Evolutionary conservation across 2,329 filamentous ascomycete species (phyloP).

Genomic region (Alternaria brassicicola): DNA sequence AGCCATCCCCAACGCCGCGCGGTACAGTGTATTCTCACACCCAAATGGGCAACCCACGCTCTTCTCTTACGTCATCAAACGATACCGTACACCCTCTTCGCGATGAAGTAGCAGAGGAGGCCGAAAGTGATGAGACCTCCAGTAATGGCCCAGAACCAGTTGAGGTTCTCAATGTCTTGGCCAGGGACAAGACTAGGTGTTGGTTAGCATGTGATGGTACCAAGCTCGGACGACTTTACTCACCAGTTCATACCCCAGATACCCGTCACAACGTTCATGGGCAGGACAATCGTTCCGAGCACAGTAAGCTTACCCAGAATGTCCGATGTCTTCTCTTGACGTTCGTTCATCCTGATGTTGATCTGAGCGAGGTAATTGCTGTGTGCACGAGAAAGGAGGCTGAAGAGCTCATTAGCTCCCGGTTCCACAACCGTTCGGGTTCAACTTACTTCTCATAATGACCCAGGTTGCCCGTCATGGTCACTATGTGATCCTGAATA

Average conservation of each 20-base stretch:
- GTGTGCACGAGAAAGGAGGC: slow-evolving; percentile 87
- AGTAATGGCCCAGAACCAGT: slow-evolving; percentile 65
- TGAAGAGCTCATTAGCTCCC: slow-evolving; percentile 47
- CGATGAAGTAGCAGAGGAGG: slow-evolving; percentile 76
- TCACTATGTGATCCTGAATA: slow-evolving; percentile 98
- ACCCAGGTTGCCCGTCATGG: slow-evolving; percentile 94
- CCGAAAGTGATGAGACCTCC: slow-evolving; percentile 80
- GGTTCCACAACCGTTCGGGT: not conserved
- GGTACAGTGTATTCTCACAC: slow-evolving; percentile 1
- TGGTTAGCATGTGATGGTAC: slow-evolving; percentile 6
- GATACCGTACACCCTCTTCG: slow-evolving; percentile 67
- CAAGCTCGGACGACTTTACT: slow-evolving; percentile 4
- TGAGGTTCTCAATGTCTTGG: slow-evolving; percentile 75
- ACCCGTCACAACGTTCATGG: slow-evolving; percentile 99
- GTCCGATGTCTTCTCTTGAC: slow-evolving; percentile 93
- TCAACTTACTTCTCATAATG: slow-evolving; percentile 89
- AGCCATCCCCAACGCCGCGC: slow-evolving; percentile 4
- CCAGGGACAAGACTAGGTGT: slow-evolving; percentile 76
- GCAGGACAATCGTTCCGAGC: slow-evolving; percentile 92
- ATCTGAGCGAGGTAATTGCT: slow-evolving; percentile 99
- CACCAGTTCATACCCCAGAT: slow-evolving; percentile 92
- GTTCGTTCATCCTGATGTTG: slow-evolving; percentile 98
- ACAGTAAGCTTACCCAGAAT: slow-evolving; percentile 95
- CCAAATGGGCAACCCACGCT: not conserved
- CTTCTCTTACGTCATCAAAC: slow-evolving; percentile 24